Conservation (phyloP, 306 rosid genomes). For the Carpinus viminea region DNA sequence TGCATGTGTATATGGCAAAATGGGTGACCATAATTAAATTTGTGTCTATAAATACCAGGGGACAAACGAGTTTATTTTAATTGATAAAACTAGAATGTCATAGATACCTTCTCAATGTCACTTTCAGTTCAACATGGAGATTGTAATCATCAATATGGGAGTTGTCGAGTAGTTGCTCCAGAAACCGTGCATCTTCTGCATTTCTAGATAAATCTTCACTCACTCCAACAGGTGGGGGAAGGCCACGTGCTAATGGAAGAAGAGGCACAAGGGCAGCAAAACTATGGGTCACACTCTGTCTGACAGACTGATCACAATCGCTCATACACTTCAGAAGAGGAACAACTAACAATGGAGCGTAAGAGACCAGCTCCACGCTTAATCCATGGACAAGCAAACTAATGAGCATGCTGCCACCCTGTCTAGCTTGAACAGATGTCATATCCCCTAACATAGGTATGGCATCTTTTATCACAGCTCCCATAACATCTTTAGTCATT, state of each 20-base stretch:
- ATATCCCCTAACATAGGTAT: constrained; percentile 88
- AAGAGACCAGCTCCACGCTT: constrained; percentile 82
- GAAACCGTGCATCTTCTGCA: constrained; percentile 78
- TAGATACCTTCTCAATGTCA: constrained; percentile 83
- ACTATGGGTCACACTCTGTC: constrained; percentile 96
- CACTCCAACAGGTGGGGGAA: constrained; percentile 81
- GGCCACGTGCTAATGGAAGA: constrained; percentile 96
- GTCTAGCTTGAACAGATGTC: constrained; percentile 82
- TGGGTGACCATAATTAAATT: neutral
- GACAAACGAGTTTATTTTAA: neutral
- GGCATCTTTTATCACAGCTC: constrained; percentile 77
- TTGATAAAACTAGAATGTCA: neutral
- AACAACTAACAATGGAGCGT: constrained; percentile 92
- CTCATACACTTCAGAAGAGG: constrained; percentile 98
- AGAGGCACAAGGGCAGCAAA: constrained; percentile 99
- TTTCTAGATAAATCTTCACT: constrained; percentile 62
- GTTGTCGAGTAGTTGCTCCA: constrained; percentile 96
- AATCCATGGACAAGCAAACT: constrained; percentile 95
- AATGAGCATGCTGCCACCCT: constrained; percentile 96
- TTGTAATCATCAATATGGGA: constrained; percentile 92
- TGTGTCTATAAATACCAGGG: neutral
- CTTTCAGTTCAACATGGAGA: constrained; percentile 71
- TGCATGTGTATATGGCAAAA: neutral
- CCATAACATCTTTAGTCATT: constrained; percentile 78
- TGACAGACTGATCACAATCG: constrained; percentile 91